Base-by-base conservation (phyloP, 148 eudicot genomes). In the Amaranthus hypochondriacus region DNA sequence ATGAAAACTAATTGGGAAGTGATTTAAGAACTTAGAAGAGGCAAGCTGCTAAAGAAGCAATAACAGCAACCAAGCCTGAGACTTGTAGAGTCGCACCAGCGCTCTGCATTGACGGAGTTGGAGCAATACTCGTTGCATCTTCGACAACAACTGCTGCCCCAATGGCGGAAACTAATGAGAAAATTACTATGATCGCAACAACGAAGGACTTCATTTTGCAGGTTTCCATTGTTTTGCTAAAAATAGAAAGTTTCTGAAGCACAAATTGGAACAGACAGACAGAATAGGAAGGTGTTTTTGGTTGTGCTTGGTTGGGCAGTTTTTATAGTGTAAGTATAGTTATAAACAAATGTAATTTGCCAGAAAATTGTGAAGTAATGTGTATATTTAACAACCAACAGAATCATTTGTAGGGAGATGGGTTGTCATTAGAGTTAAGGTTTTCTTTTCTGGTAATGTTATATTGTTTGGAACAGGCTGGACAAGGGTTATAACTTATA, bases 81-180 rank as follows among this genome's bases (percentile, higher is more conserved):
- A 77, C 75, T 64, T 67, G 80, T 5, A 85, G 73, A 52, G 77
- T 75, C 56, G 64, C 69, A 9, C 81, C 88, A 74, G 74, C 82
- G 73, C 84, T 85, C 70, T 85, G 76, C 86, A 81, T 78, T 46
- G 75, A 75, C 4, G 86, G 88, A 58, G 81, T 49, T 44, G 88
- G 88, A 12, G 88, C 86, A 56, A 72, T 72, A 46, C 72, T 48
- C 63, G 77, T 72, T 9, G 59, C 73, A 64, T 66, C 76, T 51
- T 76, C 56, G 21, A 28, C 85, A 12, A 53, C 61, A 55, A 76
- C 71, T 1, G 68, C 81, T 2, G 66, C 62, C 14, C 79, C 81
- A 15, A 65, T 63, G 7, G 75, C 18, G 6, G 79, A 61, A 14
- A 76, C 72, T 6, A 81, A 59, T 10, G 80, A 57, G 61, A 73